phyloP scores from a whole-genome alignment of 2,329 filamentous ascomycete genomes.

The Alternaria consortialis region DNA sequence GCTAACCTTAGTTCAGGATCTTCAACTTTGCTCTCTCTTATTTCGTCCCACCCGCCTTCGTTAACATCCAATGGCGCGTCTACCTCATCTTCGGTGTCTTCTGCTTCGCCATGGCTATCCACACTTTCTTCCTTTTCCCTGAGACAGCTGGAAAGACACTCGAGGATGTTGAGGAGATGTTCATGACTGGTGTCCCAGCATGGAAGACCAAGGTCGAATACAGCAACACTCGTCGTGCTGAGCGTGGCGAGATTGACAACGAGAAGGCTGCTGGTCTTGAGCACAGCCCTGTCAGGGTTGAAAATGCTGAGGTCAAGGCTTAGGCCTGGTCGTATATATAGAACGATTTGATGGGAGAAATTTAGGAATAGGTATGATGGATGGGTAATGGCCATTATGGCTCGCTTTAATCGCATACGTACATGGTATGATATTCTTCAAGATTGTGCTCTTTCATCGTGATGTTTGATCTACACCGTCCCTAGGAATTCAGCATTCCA shows the following conservation, averaged over 20 bases:
- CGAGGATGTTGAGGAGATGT: slow-evolving; percentile 80
- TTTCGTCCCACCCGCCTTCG: slow-evolving; percentile 67
- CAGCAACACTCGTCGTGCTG: slow-evolving; percentile 30
- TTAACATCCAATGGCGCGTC: slow-evolving; percentile 66
- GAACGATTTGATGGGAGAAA: neutral
- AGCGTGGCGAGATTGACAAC: slow-evolving; percentile 36
- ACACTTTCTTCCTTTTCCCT: slow-evolving; percentile 72
- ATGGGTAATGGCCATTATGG: neutral
- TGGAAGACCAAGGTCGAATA: slow-evolving; percentile 61
- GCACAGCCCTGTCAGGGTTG: slow-evolving; percentile 31
- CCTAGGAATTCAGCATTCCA: too few species aligned
- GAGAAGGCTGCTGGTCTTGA: slow-evolving; percentile 31
- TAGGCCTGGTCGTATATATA: neutral
- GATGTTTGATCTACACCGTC: too few species aligned
- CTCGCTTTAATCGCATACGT: neutral
- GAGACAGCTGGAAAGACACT: slow-evolving; percentile 78
- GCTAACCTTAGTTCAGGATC: slow-evolving; percentile 38
- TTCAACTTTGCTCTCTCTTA: slow-evolving; percentile 65
- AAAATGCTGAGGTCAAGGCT: slow-evolving; percentile 29
- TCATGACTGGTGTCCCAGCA: slow-evolving; percentile 64
- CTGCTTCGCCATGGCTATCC: slow-evolving; percentile 72
- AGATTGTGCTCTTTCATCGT: too few species aligned
- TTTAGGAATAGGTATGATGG: neutral
- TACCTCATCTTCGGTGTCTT: slow-evolving; percentile 82
- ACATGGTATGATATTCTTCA: neutral